Percentiles rank a stretch among this genome's conserved stretches.
These are phyloP conservation scores for Leonotis leonurus DNA, from an alignment of 257 asterid genomes.

Conservation along the genomic window DNA sequence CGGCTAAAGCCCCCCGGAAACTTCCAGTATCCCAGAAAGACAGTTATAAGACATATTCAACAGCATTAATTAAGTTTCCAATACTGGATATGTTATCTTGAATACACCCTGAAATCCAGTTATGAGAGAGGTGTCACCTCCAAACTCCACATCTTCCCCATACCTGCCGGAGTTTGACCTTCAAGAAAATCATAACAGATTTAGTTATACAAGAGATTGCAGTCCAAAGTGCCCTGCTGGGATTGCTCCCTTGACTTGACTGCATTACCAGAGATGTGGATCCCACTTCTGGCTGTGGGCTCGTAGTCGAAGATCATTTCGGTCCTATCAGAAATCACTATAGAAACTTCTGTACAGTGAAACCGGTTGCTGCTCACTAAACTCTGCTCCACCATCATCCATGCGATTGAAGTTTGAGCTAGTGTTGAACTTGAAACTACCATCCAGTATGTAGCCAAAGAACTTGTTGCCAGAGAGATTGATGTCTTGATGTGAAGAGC, in stretches of 20 bases:
- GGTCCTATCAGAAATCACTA: slow-evolving; percentile 33
- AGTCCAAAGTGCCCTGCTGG: slow-evolving; percentile 65
- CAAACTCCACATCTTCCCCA: slow-evolving; percentile 63
- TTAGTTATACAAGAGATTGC: slow-evolving; percentile 64
- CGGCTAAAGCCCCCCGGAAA: slow-evolving; percentile 79
- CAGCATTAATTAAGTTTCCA: slow-evolving; percentile 15
- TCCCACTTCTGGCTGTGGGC: slow-evolving; percentile 40
- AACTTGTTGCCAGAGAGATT: slow-evolving; percentile 68
- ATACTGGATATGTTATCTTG: slow-evolving; percentile 31
- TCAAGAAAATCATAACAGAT: slow-evolving; percentile 62
- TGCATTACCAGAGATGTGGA: slow-evolving; percentile 71
- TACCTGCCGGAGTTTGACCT: slow-evolving; percentile 54
- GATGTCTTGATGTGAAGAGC: slow-evolving; percentile 56
- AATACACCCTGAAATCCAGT: slow-evolving; percentile 44
- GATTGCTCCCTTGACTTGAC: slow-evolving; percentile 68
- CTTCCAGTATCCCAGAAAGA: slow-evolving; percentile 63
- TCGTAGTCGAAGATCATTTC: slow-evolving; percentile 53
- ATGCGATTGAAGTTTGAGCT: slow-evolving; percentile 37
- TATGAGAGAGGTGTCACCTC: slow-evolving; percentile 68
- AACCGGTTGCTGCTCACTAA: not conserved
- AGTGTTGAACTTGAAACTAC: slow-evolving; percentile 45
- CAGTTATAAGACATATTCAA: slow-evolving; percentile 27
- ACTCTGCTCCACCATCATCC: slow-evolving; percentile 10
- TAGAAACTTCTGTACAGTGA: slow-evolving; percentile 29
- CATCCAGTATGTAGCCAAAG: slow-evolving; percentile 62